These are phyloP conservation scores for Spirogloea muscicola DNA, from an alignment of 139 green algal genomes.

Conservation along the genomic window DNA sequence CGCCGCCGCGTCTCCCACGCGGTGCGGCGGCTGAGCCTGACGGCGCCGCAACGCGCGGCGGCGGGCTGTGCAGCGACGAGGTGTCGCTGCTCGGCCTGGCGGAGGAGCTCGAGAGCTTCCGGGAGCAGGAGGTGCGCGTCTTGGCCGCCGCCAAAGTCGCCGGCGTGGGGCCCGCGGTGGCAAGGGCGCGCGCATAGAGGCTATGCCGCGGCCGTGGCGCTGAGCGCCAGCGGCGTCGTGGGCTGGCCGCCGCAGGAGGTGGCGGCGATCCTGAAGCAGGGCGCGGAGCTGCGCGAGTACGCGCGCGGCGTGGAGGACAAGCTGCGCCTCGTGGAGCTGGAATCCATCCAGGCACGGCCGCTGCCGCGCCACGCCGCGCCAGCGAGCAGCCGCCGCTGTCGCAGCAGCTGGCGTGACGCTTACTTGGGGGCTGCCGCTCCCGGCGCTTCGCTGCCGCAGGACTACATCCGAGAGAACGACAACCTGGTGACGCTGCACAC, in stretches of 20 bases:
- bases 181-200: neutral
- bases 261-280: conserved; percentile 31
- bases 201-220: neutral
- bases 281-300: conserved; percentile 67
- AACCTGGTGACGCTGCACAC: conserved; percentile 81
- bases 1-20: no score
- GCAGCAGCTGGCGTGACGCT: no score
- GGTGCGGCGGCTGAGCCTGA: no score
- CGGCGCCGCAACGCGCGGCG: no score
- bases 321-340: conserved; percentile 77
- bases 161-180: neutral
- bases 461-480: conserved; percentile 89
- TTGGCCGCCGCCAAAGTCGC: no score
- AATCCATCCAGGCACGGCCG: conserved; percentile 79
- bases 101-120: conserved; percentile 40
- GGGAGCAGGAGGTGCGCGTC: conserved; percentile 31
- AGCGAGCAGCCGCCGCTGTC: no score
- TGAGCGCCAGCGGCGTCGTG: neutral
- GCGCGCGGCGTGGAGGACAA: conserved; percentile 74
- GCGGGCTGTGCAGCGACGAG: conserved; percentile 46
- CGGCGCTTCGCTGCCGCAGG: no score
- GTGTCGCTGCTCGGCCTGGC: conserved; percentile 36
- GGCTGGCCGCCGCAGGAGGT: conserved; percentile 28
- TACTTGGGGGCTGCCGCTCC: no score
- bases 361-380: no score